Base-by-base conservation (phyloP, 129 eudicot genomes). In the Erigeron canadensis region DNA sequence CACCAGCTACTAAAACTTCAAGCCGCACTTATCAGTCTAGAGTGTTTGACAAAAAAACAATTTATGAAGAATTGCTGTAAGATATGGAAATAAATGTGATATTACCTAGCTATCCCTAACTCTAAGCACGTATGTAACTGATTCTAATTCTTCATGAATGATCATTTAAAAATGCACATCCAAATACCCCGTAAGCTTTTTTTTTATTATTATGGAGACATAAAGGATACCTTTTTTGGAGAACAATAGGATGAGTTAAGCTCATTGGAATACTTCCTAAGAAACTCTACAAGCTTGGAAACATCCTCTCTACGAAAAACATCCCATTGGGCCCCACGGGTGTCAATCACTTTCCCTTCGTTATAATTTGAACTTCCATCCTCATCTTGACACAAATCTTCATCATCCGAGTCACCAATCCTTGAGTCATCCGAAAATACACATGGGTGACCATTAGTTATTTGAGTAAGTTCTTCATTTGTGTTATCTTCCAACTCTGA, bases 261-360 rank as follows among this genome's bases (percentile, higher is more conserved):
- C 77, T 89, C 98, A 43, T 75, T 81, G 15, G 89, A 63, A 72
- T 94, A 89, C 79, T 77, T 87, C 63, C 61, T 70, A 63, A 94
- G 87, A 78, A 87, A 94, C 69, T 94, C 93, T 7, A 84, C 70
- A 71, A 94, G 96, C 72, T 89, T 86, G 38, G 95, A 89, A 60
- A 81, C 86, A 80, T 94, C 98, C 81, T 94, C 82, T 71, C 96
- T 70, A 22, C 87, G 88, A 47, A 94, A 94, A 50, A 94, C 81
- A 79, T 94, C 98, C 98, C 98, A 94, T 63, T 78, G 86, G 68
- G 96, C 97, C 43, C 97, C 98, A 81, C 84, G 74, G 74, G 74
- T 73, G 65, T 71, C 76, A 0, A 64, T 70, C 34, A 55, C 60
- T 75, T 80, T 79, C 77, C 78, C 82, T 57, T 71, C 76, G 12